phyloP scores from a whole-genome alignment of 202 grass and related monocot species.

The Panicum hallii region DNA sequence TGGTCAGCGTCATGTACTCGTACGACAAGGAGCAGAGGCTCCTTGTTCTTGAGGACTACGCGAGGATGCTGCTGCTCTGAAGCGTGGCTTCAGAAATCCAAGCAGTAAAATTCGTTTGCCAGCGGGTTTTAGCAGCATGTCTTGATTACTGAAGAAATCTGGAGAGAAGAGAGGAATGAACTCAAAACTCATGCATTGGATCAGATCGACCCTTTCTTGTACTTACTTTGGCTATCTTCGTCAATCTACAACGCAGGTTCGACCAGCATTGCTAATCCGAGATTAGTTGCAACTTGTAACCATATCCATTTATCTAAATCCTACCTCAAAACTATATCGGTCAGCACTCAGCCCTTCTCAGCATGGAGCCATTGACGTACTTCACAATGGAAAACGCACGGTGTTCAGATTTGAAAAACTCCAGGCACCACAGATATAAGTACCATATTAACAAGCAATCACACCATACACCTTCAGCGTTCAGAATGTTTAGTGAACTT shows the following conservation, averaged over 20 bases:
- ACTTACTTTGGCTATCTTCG: neutral
- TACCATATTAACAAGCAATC: slow-evolving; percentile 33
- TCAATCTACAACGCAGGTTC: neutral
- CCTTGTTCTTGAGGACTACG: slow-evolving; percentile 62
- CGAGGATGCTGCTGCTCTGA: neutral
- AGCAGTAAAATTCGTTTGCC: too few relatives aligned
- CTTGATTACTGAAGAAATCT: neutral
- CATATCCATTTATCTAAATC: neutral
- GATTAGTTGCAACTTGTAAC: neutral
- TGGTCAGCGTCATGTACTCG: slow-evolving; percentile 67
- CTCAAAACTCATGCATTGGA: neutral
- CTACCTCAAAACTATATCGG: neutral
- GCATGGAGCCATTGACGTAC: neutral
- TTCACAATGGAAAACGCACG: neutral
- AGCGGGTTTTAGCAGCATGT: too few relatives aligned
- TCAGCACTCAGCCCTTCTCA: neutral
- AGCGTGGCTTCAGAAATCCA: too few relatives aligned
- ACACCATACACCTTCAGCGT: neutral
- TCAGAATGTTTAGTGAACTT: neutral
- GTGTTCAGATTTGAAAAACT: slow-evolving; percentile 1
- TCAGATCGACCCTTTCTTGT: neutral
- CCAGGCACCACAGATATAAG: neutral
- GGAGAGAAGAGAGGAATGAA: too few relatives aligned
- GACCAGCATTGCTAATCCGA: neutral
- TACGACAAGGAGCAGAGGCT: slow-evolving; percentile 55